These are phyloP conservation scores for Boletus subcaerulescens DNA, from an alignment of 768 basidiomycete genomes.

Conservation along the genomic window DNA sequence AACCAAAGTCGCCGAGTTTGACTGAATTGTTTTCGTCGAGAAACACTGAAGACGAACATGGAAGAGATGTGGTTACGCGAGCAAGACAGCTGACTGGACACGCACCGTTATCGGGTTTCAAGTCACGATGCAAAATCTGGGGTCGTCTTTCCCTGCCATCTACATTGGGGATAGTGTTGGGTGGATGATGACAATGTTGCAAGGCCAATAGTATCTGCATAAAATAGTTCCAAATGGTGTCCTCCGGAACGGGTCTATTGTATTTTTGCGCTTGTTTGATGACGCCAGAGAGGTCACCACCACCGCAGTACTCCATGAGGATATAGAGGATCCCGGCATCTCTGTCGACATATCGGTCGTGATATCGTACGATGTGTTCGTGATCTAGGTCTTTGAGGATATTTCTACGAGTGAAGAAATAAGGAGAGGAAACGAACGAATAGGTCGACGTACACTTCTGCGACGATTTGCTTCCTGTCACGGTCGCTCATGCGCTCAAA, in stretches of 20 bases:
- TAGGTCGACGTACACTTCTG: constrained; percentile 80
- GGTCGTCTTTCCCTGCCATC: constrained; percentile 55
- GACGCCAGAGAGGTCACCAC: constrained; percentile 86
- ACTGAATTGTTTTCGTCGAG: constrained; percentile 81
- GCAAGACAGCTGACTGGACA: not conserved
- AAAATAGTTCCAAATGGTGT: constrained; percentile 94
- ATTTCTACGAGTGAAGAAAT: constrained; percentile 52
- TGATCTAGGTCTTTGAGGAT: constrained; percentile 95
- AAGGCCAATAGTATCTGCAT: constrained; percentile 89
- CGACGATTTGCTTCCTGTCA: constrained; percentile 93
- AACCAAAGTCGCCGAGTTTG: constrained; percentile 95
- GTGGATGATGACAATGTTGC: constrained; percentile 89
- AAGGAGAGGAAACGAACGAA: not conserved
- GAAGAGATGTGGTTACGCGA: not conserved
- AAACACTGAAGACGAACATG: constrained; percentile 58
- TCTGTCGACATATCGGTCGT: constrained; percentile 88
- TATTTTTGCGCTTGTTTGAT: constrained; percentile 77
- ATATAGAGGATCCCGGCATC: constrained; percentile 92
- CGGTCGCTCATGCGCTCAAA: constrained; percentile 96
- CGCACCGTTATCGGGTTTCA: constrained; percentile 97
- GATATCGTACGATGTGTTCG: constrained; percentile 94
- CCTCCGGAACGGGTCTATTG: constrained; percentile 79
- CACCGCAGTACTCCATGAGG: constrained; percentile 98
- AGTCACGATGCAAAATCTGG: constrained; percentile 88
- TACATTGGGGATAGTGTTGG: constrained; percentile 29